Base-by-base conservation (phyloP, 169 alveolate genomes). In the Eimeria sp. region DNA sequence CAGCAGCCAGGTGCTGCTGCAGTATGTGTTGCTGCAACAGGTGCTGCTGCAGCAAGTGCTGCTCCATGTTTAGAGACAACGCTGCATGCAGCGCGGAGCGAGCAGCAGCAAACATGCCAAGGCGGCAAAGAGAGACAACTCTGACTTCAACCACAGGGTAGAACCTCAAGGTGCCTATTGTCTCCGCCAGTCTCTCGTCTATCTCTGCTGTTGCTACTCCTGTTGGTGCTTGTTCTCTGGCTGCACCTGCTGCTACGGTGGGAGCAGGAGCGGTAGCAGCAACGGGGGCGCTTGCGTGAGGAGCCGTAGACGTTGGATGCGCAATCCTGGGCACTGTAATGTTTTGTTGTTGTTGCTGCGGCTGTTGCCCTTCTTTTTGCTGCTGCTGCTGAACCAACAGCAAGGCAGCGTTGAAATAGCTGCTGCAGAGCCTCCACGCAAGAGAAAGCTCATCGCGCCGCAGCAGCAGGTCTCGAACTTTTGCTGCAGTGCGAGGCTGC, bases 321-420 rank as follows among this genome's bases (percentile, higher is more conserved):
- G 70, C n/a, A 61, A 16, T 61, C 70, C 70, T 61, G n/a, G 5
- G 70, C 70, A 61, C 5, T 5, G n/a, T 3, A 5, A 16, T 61
- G 14, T 47, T 47, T 1, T 54, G 61, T 54, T 54, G 61, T 14
- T 54, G 61, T 65, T 16, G 87, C 87, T 76, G 87, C 87, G 40
- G 45, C n/a, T 76, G 72, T 30, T 49, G 70, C 89, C 49, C 43
- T 63, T 27, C 73, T 58, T 51, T 70, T 49, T 51, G 90, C 90
- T 82, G 90, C 90, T 82, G 90, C 90, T 82, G 90, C 90, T 82
- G 90, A 40, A 82, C 73, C 45, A 82, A 72, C 90, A 49, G 72
- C 90, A 82, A 73, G 22, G 90, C 72, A 5, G 90, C 90, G 11
- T 49, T 5, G 90, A 82, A 82, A 45, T 82, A 82, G 90, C 90